These are phyloP conservation scores for Colletotrichum somersetense DNA, from an alignment of 2,329 filamentous ascomycete genomes.

Conservation along the genomic window DNA sequence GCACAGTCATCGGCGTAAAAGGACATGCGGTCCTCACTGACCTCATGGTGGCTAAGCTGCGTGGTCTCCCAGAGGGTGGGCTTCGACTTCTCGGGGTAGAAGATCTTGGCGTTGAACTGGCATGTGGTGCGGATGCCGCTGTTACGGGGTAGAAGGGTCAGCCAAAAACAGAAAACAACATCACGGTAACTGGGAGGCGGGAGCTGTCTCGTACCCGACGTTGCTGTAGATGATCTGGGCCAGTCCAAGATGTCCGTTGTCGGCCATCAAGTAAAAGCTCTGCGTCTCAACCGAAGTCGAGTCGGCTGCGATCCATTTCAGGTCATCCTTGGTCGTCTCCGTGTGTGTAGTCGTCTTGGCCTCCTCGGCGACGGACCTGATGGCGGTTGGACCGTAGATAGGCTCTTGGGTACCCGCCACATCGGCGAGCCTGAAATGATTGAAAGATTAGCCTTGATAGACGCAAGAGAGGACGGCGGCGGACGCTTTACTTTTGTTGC, in stretches of 20 bases:
- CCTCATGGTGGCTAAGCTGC: constrained; percentile 81
- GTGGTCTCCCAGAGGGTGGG: constrained; percentile 88
- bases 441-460: constrained; percentile 40
- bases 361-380: constrained; percentile 87
- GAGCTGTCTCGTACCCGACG: constrained; percentile 77
- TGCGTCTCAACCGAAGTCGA: constrained; percentile 94
- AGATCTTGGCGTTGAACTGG: constrained; percentile 96
- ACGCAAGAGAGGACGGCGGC: constrained; percentile 42
- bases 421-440: constrained; percentile 70
- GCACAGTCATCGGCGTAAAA: constrained; percentile 91
- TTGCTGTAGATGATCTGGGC: constrained; percentile 98
- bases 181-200: not conserved
- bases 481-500: constrained; percentile 80
- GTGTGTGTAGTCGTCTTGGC: constrained; percentile 83
- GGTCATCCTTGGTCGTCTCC: constrained; percentile 79
- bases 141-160: constrained; percentile 54
- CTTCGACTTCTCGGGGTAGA: constrained; percentile 79
- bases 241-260: constrained; percentile 81
- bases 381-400: constrained; percentile 90
- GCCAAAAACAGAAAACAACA: constrained; percentile 34
- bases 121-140: constrained; percentile 88
- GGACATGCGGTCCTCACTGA: constrained; percentile 84
- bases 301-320: constrained; percentile 86
- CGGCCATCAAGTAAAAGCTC: constrained; percentile 89
- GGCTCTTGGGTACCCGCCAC: constrained; percentile 97